Evolutionary conservation across 2,329 filamentous ascomycete genomes (phyloP), one percentile per base, ranked within the genome.

Genomic region (Nectriaceae sp.): DNA sequence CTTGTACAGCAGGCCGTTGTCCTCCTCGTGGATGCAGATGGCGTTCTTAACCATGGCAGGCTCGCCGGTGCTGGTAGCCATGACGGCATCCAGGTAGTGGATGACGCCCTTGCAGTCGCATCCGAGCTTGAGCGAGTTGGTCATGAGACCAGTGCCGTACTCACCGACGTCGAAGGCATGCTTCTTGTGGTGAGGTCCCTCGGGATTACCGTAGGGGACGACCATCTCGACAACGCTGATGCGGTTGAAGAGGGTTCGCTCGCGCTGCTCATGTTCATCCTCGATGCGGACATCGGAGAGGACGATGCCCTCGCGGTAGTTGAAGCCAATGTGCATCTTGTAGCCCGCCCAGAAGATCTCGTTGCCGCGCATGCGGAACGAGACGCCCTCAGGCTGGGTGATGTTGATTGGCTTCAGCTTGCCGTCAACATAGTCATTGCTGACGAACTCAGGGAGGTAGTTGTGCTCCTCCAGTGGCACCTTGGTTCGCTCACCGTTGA

Each of bases 51-150:
- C 90, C 2, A 85, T 87, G 13, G 85, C 85, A 18, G 88, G 77
- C n/a, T 82, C 79, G 39, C 92, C 92, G 4, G 83, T 80, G n/a
- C 84, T 79, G 52, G 91, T 92, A 42, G 92, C 88, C 68, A 96
- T 95, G 24, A 88, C 82, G 4, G 90, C 90, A 61, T 96, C 90
- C 68, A 97, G 83, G 67, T 97, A 97, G 68, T 94, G 89, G 61
- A 97, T 96, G 1, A 86, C 84, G 11, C 90, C 90, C 70, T 95
- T 94, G 78, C 90, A 96, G 69, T 93, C 89, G 62, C 89, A 92
- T 42, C 89, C 88, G 5, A 92, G 73, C 11, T 84, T 77, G n/a
- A 93, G 75, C 33, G 83, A 88, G 70, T 92, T 92, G 53, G 88
- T 89, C 88, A 92, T 90, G 68, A 91, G 90, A 11, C 89, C 89